Evolutionary conservation across 441 rosid genomes (phyloP).

Genomic region (Pelargonium myrrhifolium): DNA sequence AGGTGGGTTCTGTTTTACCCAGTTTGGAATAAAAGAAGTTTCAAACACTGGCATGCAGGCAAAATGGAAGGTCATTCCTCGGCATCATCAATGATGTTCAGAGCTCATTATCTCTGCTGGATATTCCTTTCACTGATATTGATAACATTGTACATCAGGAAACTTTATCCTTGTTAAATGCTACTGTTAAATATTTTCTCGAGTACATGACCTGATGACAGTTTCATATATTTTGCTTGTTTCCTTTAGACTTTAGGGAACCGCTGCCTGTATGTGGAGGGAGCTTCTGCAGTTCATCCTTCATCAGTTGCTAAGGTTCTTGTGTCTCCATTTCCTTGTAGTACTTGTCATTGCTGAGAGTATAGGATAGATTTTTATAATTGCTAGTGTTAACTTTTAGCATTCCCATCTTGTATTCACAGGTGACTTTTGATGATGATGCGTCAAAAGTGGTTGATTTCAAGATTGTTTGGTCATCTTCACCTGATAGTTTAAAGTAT

Average conservation of each 20-base stretch:
- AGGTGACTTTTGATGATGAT: constrained; percentile 60
- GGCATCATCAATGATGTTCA: constrained; percentile 58
- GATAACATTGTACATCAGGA: constrained; percentile 51
- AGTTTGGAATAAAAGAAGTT: constrained; percentile 12
- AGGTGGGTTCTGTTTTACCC: constrained; percentile 5
- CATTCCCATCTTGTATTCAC: constrained; percentile 18
- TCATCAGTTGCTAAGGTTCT: constrained; percentile 80
- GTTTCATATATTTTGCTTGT: constrained; percentile 11
- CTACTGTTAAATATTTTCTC: constrained; percentile 8
- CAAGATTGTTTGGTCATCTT: constrained; percentile 72
- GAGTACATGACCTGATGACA: constrained; percentile 12
- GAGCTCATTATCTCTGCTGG: constrained; percentile 59
- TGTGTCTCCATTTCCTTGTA: constrained; percentile 1
- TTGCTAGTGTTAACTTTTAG: constrained; percentile 8
- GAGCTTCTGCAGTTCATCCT: constrained; percentile 70
- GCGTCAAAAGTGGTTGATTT: constrained; percentile 42
- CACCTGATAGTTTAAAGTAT: constrained; percentile 58
- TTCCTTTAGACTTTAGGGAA: constrained; percentile 49
- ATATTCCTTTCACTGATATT: constrained; percentile 75
- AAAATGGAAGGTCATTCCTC: constrained; percentile 75
- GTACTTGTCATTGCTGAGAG: neutral
- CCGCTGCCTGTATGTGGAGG: constrained; percentile 62
- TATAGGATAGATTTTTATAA: neutral
- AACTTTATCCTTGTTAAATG: constrained; percentile 15
- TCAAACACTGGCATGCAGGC: constrained; percentile 43